Conservation (phyloP, 495 filamentous ascomycete genomes). For the Talaromyces borbonicus region DNA sequence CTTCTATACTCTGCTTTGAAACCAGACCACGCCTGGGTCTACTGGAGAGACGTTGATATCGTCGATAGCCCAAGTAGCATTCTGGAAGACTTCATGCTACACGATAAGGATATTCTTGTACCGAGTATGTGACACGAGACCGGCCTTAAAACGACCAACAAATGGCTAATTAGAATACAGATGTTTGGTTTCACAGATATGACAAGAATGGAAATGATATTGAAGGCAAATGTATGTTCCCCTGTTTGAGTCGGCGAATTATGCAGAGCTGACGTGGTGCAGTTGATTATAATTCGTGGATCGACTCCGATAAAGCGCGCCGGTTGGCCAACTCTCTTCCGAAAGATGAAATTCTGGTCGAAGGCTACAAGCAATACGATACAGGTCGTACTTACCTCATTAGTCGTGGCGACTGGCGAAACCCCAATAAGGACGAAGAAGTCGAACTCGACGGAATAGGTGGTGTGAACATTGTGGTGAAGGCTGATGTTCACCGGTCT, state of each 20-base stretch:
- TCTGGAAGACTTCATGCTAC: conserved; percentile 89
- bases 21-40: conserved; percentile 94
- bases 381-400: conserved; percentile 84
- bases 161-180: conserved; percentile 33
- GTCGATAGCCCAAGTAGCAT: conserved; percentile 79
- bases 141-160: neutral
- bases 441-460: conserved; percentile 91
- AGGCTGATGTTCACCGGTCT: conserved; percentile 92
- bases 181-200: conserved; percentile 98
- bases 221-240: conserved; percentile 78
- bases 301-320: conserved; percentile 78
- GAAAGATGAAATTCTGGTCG: conserved; percentile 73
- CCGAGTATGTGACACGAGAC: conserved; percentile 59
- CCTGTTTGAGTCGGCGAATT: no score
- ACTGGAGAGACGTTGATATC: conserved; percentile 98
- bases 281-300: conserved; percentile 99
- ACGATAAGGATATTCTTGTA: conserved; percentile 86
- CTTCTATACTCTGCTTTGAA: conserved; percentile 76
- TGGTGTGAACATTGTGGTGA: conserved; percentile 94
- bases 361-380: conserved; percentile 90
- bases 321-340: conserved; percentile 61
- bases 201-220: conserved; percentile 63
- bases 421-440: conserved; percentile 84
- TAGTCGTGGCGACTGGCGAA: conserved; percentile 79
- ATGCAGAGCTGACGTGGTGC: conserved; percentile 8